Evolutionary conservation across 2,329 filamentous ascomycete species (phyloP).

Genomic region (Exophiala lecanii-corni): DNA sequence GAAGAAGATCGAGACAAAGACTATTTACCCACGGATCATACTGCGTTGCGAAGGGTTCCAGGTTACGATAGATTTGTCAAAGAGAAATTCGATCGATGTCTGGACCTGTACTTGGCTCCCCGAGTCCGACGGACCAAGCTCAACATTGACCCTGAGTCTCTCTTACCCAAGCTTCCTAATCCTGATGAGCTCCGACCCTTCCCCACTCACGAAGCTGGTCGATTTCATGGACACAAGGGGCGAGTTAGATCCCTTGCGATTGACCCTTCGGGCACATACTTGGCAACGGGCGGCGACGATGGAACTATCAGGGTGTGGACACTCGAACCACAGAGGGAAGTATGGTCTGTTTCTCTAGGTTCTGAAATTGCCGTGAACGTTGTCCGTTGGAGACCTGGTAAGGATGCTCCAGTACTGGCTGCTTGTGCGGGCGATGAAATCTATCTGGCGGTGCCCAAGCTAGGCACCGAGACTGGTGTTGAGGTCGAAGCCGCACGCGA

Average conservation of each 20-base stretch:
- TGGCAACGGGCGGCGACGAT: constrained; percentile 92
- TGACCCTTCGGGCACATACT: constrained; percentile 77
- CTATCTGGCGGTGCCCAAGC: constrained; percentile 74
- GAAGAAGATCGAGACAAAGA: constrained; percentile 88
- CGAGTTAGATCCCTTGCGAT: constrained; percentile 79
- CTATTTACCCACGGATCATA: constrained; percentile 77
- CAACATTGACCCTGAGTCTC: constrained; percentile 90
- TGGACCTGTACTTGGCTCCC: constrained; percentile 93
- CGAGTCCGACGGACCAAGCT: constrained; percentile 87
- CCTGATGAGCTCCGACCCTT: constrained; percentile 93
- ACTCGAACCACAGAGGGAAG: constrained; percentile 74
- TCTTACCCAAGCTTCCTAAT: constrained; percentile 87
- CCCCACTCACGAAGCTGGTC: constrained; percentile 80
- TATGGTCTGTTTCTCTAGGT: constrained; percentile 78
- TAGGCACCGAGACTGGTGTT: constrained; percentile 28
- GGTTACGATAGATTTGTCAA: constrained; percentile 88
- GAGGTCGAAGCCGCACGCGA: constrained; percentile 65
- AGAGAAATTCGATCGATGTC: constrained; percentile 89
- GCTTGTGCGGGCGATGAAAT: constrained; percentile 80
- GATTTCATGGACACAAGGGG: constrained; percentile 84
- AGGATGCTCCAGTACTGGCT: constrained; percentile 74
- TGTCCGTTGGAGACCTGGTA: constrained; percentile 83
- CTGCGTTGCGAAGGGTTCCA: constrained; percentile 82
- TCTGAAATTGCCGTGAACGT: constrained; percentile 71
- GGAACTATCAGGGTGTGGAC: constrained; percentile 90